Evolutionary conservation across 192 early-diverging fungal species (phyloP).

Genomic region (Linnemannia hyalina): DNA sequence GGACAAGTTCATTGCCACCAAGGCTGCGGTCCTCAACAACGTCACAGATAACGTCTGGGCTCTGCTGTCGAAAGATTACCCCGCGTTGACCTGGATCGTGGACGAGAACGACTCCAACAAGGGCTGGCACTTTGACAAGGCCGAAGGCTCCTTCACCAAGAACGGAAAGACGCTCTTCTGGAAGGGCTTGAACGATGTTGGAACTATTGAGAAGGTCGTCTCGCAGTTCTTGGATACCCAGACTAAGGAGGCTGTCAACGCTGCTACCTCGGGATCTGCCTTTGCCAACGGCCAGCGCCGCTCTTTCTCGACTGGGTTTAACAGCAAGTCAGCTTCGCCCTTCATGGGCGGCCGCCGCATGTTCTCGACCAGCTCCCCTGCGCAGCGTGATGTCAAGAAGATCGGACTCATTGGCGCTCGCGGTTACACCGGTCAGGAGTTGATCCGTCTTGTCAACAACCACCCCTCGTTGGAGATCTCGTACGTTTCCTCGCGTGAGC

Average conservation of each 20-base stretch:
- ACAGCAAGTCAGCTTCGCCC: constrained; percentile 31
- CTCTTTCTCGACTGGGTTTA: constrained; percentile 69
- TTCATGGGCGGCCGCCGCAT: constrained; percentile 63
- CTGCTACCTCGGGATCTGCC: constrained; percentile 31
- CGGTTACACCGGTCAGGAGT: constrained; percentile 96
- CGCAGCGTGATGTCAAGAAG: constrained; percentile 56
- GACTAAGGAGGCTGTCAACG: constrained; percentile 29
- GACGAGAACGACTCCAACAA: constrained; percentile 81
- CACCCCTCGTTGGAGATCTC: constrained; percentile 91
- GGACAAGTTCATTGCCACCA: constrained; percentile 92
- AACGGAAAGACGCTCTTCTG: constrained; percentile 90
- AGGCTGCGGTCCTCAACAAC: constrained; percentile 91
- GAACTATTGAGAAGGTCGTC: constrained; percentile 81
- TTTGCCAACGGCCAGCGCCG: constrained; percentile 60
- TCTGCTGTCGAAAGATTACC: constrained; percentile 86
- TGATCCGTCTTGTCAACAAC: constrained; percentile 89
- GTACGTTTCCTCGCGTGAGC: constrained; percentile 94
- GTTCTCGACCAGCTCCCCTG: constrained; percentile 64
- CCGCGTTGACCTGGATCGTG: constrained; percentile 86
- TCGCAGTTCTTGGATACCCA: constrained; percentile 61
- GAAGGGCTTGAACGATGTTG: constrained; percentile 90
- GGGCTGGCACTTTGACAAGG: constrained; percentile 97
- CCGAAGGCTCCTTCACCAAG: constrained; percentile 87
- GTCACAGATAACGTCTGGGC: constrained; percentile 98
- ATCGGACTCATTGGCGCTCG: constrained; percentile 98